Conservation (phyloP, 2,329 filamentous ascomycete genomes). For the Zymoseptoria passerinii region DNA sequence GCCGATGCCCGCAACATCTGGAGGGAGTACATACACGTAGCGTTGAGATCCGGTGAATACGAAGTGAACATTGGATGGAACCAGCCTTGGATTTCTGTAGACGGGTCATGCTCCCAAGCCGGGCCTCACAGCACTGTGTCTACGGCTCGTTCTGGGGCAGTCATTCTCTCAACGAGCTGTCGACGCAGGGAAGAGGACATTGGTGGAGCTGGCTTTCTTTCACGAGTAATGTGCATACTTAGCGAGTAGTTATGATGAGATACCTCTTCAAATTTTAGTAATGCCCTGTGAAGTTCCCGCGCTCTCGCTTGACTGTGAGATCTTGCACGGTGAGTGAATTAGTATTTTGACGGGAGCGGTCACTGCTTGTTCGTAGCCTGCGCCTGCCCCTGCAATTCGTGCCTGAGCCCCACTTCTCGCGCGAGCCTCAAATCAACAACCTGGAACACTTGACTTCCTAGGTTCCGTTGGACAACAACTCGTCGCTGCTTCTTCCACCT, state of each 20-base stretch:
- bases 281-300: not conserved
- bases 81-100: not conserved
- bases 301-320: too few species aligned
- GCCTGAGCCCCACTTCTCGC: too few species aligned
- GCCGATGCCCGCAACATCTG: constrained; percentile 50
- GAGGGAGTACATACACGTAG: constrained; percentile 33
- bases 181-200: not conserved
- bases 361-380: not conserved
- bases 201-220: not conserved
- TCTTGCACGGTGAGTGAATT: too few species aligned
- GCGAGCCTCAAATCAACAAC: too few species aligned
- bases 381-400: too few species aligned
- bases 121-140: not conserved
- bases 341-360: not conserved
- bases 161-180: not conserved
- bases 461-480: too few species aligned
- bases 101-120: not conserved
- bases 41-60: not conserved
- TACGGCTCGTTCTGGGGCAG: not conserved
- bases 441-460: too few species aligned
- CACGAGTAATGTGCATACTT: not conserved
- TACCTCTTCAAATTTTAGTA: not conserved
- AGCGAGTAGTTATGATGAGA: not conserved
- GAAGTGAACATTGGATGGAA: not conserved
- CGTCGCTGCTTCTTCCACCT: not conserved